Conservation (phyloP, 331 rosid genomes). For the Pyracantha coccinea region DNA sequence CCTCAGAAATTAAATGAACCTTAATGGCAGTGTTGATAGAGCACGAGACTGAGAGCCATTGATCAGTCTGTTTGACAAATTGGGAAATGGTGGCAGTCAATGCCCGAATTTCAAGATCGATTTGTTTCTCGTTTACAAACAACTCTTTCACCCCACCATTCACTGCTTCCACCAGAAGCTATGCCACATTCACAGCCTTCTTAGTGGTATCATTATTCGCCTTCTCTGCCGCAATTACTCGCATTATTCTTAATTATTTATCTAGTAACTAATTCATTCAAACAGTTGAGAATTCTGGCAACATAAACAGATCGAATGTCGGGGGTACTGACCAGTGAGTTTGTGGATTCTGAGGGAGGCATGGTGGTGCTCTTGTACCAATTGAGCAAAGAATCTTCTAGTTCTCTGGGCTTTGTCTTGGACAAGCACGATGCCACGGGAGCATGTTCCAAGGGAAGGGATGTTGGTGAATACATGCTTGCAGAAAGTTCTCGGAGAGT, state of each 20-base stretch:
- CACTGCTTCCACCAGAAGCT: conserved; percentile 65
- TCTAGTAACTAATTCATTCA: not conserved
- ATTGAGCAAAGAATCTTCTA: conserved; percentile 34
- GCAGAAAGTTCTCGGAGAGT: not conserved
- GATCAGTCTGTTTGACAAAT: conserved; percentile 65
- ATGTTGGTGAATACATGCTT: conserved; percentile 3
- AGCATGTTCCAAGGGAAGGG: conserved; percentile 9
- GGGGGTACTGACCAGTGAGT: conserved; percentile 19
- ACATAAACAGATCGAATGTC: not conserved
- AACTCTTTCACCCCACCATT: conserved; percentile 67
- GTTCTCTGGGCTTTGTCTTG: conserved; percentile 15
- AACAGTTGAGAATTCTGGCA: not conserved
- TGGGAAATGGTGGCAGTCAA: conserved; percentile 37
- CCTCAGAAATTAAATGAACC: conserved; percentile 17
- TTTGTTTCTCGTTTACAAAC: conserved; percentile 58
- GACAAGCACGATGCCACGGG: not conserved
- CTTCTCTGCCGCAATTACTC: conserved; percentile 28
- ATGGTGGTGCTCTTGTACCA: conserved; percentile 25
- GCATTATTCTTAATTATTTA: not conserved
- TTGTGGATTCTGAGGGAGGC: conserved; percentile 36
- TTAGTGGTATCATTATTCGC: conserved; percentile 55
- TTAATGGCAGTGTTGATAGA: conserved; percentile 51
- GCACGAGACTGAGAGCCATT: conserved; percentile 59
- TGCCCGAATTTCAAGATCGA: conserved; percentile 59
- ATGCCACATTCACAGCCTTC: conserved; percentile 42